Base-by-base conservation (phyloP, 2,329 filamentous ascomycete species). In the Zalaria obscura region DNA sequence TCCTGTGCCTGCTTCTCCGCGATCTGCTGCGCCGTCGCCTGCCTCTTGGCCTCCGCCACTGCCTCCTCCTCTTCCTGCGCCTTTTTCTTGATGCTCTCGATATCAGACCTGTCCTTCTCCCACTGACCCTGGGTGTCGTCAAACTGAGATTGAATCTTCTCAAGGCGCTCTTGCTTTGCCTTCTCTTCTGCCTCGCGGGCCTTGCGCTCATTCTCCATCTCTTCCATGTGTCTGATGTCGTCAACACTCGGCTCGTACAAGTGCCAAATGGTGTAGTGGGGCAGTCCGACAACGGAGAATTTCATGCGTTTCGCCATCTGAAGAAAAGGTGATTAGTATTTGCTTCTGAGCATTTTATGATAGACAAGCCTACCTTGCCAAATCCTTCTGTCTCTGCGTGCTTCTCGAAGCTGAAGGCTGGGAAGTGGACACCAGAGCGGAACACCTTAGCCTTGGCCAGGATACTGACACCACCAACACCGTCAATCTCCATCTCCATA, bases 401-500 rank as follows among this genome's bases (percentile, higher is more conserved):
- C 65, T 93, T 95, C 63, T 98, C 86, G 50, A 98, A 98, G 58
- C 87, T 94, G 60, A 98, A 98, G 2, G 91, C 91, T 3, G 91
- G 91, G 65, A 98, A 98, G 62, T 98, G 91, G 29, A 93, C 89
- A 35, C 91, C 91, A 36, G 84, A 81, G 47, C 91, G 78, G 69
- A 98, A 98, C 1, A 98, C 91, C 53, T 81, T 83, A 2, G 91
- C 91, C 64, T 96, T 98, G 36, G 91, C 89, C 52, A 98, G 65
- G 54, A 98, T 98, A 65, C 87, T 95, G 52, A 98, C 91, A 64
- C 91, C 91, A 39, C 91, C 89, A 37, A 98, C 88, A 50, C 91
- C 91, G 53, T 98, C 91, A 52, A 98, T 89, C 55, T 98, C 91
- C 91, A 98, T 96, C 60, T 98, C 91, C 81, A 96, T 95, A 58